phyloP scores from a whole-genome alignment of 2,329 filamentous ascomycete genomes.

The Cordyceps farinosa region DNA sequence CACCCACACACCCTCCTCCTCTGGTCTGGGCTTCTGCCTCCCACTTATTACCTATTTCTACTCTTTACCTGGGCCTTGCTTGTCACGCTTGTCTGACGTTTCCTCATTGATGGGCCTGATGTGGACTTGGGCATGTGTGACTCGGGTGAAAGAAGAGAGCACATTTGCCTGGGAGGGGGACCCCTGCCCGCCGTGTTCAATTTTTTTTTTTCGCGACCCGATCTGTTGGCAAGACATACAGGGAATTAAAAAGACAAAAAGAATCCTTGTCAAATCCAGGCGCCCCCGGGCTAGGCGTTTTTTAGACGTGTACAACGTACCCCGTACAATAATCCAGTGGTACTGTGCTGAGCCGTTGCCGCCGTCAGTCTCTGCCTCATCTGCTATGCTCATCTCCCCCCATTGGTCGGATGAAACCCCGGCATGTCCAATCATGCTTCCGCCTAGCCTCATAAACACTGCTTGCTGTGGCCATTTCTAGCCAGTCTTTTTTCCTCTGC shows the following conservation, averaged over 20 bases:
- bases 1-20: slow-evolving; percentile 1
- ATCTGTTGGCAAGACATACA: slow-evolving; percentile 15
- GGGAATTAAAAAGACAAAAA: neutral
- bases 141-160: slow-evolving; percentile 10
- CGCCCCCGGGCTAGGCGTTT: slow-evolving; percentile 3
- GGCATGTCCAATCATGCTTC: slow-evolving; percentile 34
- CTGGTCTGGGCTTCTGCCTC: slow-evolving; percentile 1
- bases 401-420: slow-evolving; percentile 33
- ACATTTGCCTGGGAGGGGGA: neutral
- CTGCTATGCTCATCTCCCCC: slow-evolving; percentile 30
- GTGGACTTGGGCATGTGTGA: slow-evolving; percentile 15
- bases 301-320: slow-evolving; percentile 13
- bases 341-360: slow-evolving; percentile 29
- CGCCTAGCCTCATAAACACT: slow-evolving; percentile 29
- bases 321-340: slow-evolving; percentile 10
- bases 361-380: slow-evolving; percentile 33
- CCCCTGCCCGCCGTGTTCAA: neutral
- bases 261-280: neutral
- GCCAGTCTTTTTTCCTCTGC: slow-evolving; percentile 5
- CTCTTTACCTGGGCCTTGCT: slow-evolving; percentile 4
- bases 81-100: slow-evolving; percentile 15
- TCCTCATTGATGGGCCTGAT: slow-evolving; percentile 14
- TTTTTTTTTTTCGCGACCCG: slow-evolving; percentile 9
- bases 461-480: slow-evolving; percentile 23
- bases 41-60: slow-evolving; percentile 13